Base-by-base conservation (phyloP, 2,329 filamentous ascomycete species). In the Paraphoma sp. region DNA sequence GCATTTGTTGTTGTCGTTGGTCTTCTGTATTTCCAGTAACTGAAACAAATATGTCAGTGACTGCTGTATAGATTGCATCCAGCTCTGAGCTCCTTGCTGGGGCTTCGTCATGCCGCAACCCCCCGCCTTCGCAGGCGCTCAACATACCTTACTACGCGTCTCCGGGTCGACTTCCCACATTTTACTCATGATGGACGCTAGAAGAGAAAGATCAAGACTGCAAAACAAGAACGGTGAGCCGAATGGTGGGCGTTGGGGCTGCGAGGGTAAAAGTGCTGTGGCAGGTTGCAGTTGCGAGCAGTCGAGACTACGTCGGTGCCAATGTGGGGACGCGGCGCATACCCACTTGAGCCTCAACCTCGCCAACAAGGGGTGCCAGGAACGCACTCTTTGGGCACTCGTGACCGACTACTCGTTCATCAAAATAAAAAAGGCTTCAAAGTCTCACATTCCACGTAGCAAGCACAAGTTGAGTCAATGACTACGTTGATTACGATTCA, bases 101-200 rank as follows among this genome's bases (percentile, higher is more conserved):
- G 23, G 23, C 23, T 23, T 23, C 23, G 23, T 23, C 52, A 57
- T 45, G 56, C 54, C 52, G 58, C 41, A 57, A 56, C 48, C 45
- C 41, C 59, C 54, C 52, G 45, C 50, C 54, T 44, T 44, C 50
- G 16, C 33, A 42, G 11, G 16, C n/a, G 16, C 40, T 11, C 12
- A 51, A 60, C 75, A 69, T 81, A 96, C 93, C 87, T 98, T 98
- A 74, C 90, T 92, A 80, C 92, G 88, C 60, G 94, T 98, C 83
- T 98, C 94, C 47, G 95, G 95, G 79, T 99, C 95, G 65, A 99
- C 93, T 82, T 99, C 95, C 95, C 95, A 99, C 90, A 97, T 94
- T 80, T 93, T 94, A 73, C 79, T 81, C 80, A 82, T 82, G 44
- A 59, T 71, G 73, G 54, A 62, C 56, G 49, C 9, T 46, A 10